Evolutionary conservation across 495 filamentous ascomycete genomes (phyloP), one percentile per base, ranked within the genome.

Genomic region (Lentithecium fluviatile): DNA sequence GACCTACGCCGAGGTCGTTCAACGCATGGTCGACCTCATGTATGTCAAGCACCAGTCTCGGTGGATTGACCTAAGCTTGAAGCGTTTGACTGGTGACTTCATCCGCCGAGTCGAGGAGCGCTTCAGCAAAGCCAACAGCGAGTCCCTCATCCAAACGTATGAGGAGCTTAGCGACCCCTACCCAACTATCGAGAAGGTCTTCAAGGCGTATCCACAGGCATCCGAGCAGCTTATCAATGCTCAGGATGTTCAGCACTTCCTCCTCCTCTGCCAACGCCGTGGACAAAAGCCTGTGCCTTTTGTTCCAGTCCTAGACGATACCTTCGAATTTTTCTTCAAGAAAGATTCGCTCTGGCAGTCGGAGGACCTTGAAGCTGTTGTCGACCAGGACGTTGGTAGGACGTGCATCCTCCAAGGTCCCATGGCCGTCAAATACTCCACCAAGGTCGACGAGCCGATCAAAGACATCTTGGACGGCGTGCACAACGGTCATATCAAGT

Each of bases 281-380:
- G 89, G 88, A 17, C 95, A 98, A 79, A 98, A 98, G 78, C 94
- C 94, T 0, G 89, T 94, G 15, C 93, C 93, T 2, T 98, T 98
- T 69, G 91, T 98, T 48, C 94, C 94, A 12, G 80, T 85, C 3
- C 80, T 98, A 26, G 94, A 98, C 72, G 93, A 95, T 54, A 93
- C 88, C 65, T 97, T 98, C 49, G 94, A 97, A 73, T 95, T 91
- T 74, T 98, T 87, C 78, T 97, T 98, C 85, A 98, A 98, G 85
- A 98, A 98, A 76, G 94, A 98, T 74, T 97, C 93, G n/a, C 83
- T 98, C 25, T 98, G 94, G 94, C 94, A 98, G 75, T 96, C 92
- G 0, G 94, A 98, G 74, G 92, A 97, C 70, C 82, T 98, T 12
- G 93, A 90, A 62, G 94, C 94, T 36, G 94, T 98, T 67, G 89